Evolutionary conservation across 441 rosid genomes (phyloP), one percentile per base, ranked within the genome.

Genomic region (Geranium incanum): DNA sequence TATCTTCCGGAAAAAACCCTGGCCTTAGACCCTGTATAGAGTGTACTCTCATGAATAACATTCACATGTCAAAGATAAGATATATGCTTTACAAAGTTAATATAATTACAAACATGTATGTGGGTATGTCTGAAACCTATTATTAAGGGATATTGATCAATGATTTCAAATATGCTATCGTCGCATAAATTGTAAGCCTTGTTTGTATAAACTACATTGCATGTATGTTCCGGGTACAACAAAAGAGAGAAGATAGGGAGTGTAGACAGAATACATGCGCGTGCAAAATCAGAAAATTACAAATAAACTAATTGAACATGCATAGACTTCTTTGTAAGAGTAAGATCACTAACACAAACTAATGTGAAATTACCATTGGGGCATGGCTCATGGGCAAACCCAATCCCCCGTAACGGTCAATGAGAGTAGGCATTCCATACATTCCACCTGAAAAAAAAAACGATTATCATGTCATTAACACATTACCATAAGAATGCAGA

Each of bases 1-100:
- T 90, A 71, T 92, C 93, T 57, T 92, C 99, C 3, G 85, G 91
- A 81, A 79, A 95, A 72, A 82, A 89, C 16, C 88, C 88, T 11
- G 98, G 90, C 83, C 98, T 91, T 15, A 88, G 95, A 60, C 95
- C 95, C 99, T 95, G 84, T 36, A 67, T 37, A 80, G 71, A 71
- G 67, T 57, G n/a, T 11, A 4, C 39, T 68, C 38, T 38, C 16
- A 68, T 72, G 37, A 74, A 78, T 70, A 66, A 8, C 19, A 52
- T 62, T 19, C 57, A 8, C 6, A 41, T 48, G 21, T n/a, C 21
- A 63, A 60, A 64, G 12, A 19, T 59, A 18, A 19, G 36, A 59
- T 9, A 9, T 28, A 9, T 59, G 33, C 21, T 18, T 59, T 7
- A 59, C 65, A 59, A 19, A 48, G 65, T 59, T 19, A 19, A 18